Base-by-base conservation (phyloP, 129 eudicot genomes). In the Escallonia herrerae region DNA sequence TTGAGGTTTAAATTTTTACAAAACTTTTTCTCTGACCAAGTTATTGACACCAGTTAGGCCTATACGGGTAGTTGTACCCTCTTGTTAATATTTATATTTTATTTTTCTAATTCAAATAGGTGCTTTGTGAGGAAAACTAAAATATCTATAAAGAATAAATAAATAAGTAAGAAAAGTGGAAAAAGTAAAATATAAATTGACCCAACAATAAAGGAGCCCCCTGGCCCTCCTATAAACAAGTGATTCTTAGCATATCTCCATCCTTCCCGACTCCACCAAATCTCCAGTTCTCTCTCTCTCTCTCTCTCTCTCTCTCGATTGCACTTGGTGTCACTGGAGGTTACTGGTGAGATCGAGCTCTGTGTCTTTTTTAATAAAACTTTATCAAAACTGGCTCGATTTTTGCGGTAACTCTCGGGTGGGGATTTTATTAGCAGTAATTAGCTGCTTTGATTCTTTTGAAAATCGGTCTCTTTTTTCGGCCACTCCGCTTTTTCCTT, bases 191-290 rank as follows among this genome's bases (percentile, higher is more conserved):
- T 46, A 46, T 0, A 46, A 5, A 46, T 46, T 46, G 50, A 46
- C 50, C 9, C 50, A 46, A 46, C 50, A 46, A 9, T n/a, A n/a
- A n/a, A n/a, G n/a, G n/a, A n/a, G n/a, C n/a, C 11, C 50, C 62
- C 37, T 33, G 8, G 7, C n/a, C 49, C 68, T 8, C 57, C 71
- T 60, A 60, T 60, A 60, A 60, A 60, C 15, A 3, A 13, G 64
- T 2, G 64, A 41, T 41, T 43, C 41, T 42, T 42, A 60, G 13
- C 47, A 3, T 4, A 39, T 60, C 46, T 4, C 51, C 12, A 2
- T 52, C 3, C 10, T 66, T 45, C 41, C 48, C 37, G 9, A 33
- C 40, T 6, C 3, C 4, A 13, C 22, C 57, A 6, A 6, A 9
- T 10, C 56, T 48, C 45, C 44, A 1, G n/a, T n/a, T n/a, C n/a